Conservation (phyloP, 2,329 filamentous ascomycete species). For the Aspergillus sp. region DNA sequence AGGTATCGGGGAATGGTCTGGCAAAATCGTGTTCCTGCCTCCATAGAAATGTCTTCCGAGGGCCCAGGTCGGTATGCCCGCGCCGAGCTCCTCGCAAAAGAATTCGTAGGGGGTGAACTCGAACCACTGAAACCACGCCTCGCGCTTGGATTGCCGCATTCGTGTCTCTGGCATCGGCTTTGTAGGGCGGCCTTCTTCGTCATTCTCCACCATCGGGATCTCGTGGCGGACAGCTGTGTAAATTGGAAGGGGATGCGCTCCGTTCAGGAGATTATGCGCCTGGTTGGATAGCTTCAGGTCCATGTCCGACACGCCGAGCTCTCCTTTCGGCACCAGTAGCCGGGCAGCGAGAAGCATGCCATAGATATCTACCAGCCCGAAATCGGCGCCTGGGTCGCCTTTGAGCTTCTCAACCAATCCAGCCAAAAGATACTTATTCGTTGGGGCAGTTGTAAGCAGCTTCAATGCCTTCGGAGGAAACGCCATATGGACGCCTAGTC, state of each 20-base stretch:
- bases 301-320: conserved; percentile 69
- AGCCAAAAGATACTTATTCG: conserved; percentile 85
- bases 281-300: conserved; percentile 95
- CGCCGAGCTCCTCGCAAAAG: conserved; percentile 87
- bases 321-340: conserved; percentile 81
- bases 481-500: conserved; percentile 84
- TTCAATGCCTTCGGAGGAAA: conserved; percentile 83
- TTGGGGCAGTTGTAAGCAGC: conserved; percentile 81
- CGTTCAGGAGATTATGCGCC: conserved; percentile 69
- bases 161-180: conserved; percentile 33
- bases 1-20: conserved; percentile 69
- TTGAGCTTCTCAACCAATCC: conserved; percentile 90
- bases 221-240: conserved; percentile 96
- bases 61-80: conserved; percentile 93
- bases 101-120: conserved; percentile 94
- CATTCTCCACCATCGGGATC: conserved; percentile 64
- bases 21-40: conserved; percentile 64
- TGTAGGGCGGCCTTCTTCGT: conserved; percentile 29
- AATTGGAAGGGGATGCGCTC: conserved; percentile 83
- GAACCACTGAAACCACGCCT: conserved; percentile 98
- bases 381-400: conserved; percentile 74
- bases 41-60: conserved; percentile 78
- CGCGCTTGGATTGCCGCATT: conserved; percentile 52
- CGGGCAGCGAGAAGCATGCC: conserved; percentile 81
- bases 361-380: conserved; percentile 92